A percentile compares a stretch with the other conserved stretches of the same genome.
These are phyloP conservation scores for Lepiota venenata DNA, from an alignment of 768 basidiomycete genomes.

Conservation along the genomic window DNA sequence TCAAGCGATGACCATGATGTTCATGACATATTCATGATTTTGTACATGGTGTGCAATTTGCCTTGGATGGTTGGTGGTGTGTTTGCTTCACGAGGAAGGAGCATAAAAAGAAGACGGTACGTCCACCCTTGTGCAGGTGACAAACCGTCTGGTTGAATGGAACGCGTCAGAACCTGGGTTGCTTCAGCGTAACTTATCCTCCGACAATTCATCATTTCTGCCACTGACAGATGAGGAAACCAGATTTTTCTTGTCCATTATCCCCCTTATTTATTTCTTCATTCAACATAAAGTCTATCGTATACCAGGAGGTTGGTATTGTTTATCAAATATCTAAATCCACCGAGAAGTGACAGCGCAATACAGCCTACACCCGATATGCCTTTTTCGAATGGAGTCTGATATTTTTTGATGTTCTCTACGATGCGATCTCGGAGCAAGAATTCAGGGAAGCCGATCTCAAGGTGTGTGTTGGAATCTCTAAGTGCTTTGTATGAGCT, in stretches of 20 bases:
- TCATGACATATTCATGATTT: constrained; percentile 87
- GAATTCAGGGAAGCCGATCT: constrained; percentile 56
- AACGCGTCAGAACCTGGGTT: constrained; percentile 43
- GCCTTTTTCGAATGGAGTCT: constrained; percentile 88
- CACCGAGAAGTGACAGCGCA: not conserved
- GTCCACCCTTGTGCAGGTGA: constrained; percentile 8
- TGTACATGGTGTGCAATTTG: constrained; percentile 78
- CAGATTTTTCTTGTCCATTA: constrained; percentile 69
- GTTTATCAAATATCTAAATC: not conserved
- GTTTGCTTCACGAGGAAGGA: constrained; percentile 44
- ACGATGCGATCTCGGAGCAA: constrained; percentile 61
- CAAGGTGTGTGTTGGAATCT: constrained; percentile 36
- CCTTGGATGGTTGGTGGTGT: constrained; percentile 88
- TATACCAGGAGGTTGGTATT: constrained; percentile 67
- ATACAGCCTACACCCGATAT: constrained; percentile 78
- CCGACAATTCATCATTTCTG: not conserved
- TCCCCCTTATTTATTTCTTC: constrained; percentile 81
- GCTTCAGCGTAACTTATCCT: constrained; percentile 46
- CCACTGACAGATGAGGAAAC: constrained; percentile 4
- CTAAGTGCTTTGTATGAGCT: not conserved
- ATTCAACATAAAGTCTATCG: constrained; percentile 80
- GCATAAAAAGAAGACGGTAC: constrained; percentile 53
- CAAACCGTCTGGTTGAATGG: not conserved
- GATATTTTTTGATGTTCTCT: constrained; percentile 69
- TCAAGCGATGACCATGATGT: constrained; percentile 78